These are phyloP conservation scores for Botryosphaeria dothidea DNA, from an alignment of 2,329 filamentous ascomycete genomes.

Conservation along the genomic window DNA sequence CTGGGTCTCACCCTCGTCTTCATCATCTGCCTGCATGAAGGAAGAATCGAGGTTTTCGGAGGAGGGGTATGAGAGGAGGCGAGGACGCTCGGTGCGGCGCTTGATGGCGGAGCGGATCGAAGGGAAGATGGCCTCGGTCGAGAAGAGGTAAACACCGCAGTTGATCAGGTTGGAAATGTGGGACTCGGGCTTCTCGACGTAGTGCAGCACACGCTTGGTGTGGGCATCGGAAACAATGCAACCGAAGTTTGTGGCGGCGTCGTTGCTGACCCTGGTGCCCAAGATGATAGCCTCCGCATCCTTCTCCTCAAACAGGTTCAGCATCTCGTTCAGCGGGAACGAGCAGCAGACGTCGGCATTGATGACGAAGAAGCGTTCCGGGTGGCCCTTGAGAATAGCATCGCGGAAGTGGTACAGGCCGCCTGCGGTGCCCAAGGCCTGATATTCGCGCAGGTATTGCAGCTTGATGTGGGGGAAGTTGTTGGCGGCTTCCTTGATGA, in stretches of 20 bases:
- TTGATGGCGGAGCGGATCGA: conserved; percentile 94
- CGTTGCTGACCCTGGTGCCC: conserved; percentile 86
- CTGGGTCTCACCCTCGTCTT: conserved; percentile 77
- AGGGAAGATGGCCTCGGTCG: conserved; percentile 93
- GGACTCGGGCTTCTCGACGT: conserved; percentile 98
- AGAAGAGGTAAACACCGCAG: conserved; percentile 97
- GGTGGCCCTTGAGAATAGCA: conserved; percentile 92
- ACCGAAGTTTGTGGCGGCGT: conserved; percentile 92
- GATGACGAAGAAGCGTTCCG: conserved; percentile 93
- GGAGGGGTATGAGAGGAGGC: conserved; percentile 91
- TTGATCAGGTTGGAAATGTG: conserved; percentile 99
- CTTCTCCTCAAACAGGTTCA: conserved; percentile 89
- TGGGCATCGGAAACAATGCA: conserved; percentile 95
- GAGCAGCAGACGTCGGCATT: conserved; percentile 99
- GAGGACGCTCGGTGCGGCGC: conserved; percentile 86
- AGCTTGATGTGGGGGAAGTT: conserved; percentile 87
- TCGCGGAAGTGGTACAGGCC: conserved; percentile 99
- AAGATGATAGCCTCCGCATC: conserved; percentile 96
- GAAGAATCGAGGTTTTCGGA: conserved; percentile 85
- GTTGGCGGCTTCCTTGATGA: conserved; percentile 86
- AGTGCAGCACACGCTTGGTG: conserved; percentile 93
- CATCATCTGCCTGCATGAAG: conserved; percentile 64
- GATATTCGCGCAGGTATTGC: conserved; percentile 96
- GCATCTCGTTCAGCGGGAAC: conserved; percentile 95
- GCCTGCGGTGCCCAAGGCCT: conserved; percentile 91